These are phyloP conservation scores for Lagenaria siceraria DNA, from an alignment of 306 rosid species.

Conservation along the genomic window DNA sequence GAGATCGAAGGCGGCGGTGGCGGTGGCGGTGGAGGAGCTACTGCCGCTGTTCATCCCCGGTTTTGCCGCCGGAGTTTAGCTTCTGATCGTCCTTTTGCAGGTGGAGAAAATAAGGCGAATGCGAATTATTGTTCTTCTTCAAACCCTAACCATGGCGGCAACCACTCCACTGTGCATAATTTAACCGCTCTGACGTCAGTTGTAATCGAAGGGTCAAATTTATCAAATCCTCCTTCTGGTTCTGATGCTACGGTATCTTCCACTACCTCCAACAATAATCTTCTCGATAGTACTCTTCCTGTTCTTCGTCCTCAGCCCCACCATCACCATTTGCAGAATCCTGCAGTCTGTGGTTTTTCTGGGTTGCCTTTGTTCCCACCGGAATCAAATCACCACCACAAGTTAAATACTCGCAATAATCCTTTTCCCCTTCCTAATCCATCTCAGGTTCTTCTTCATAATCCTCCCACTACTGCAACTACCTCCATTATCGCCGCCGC, in stretches of 20 bases:
- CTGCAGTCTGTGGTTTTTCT: conserved; percentile 79
- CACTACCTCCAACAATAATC: background rate
- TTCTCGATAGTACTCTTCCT: conserved; percentile 11
- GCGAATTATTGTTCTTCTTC: background rate
- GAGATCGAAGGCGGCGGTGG: conserved; percentile 18
- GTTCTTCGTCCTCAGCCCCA: conserved; percentile 16
- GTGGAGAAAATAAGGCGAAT: background rate
- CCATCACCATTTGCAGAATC: conserved; percentile 17
- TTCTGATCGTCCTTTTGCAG: background rate
- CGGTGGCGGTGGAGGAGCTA: background rate
- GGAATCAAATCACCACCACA: conserved; percentile 20
- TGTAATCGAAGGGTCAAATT: conserved; percentile 15
- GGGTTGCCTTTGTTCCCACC: conserved; percentile 85
- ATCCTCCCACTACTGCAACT: background rate
- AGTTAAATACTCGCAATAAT: background rate
- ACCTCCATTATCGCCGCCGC: background rate
- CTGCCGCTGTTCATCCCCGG: conserved; percentile 13
- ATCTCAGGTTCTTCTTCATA: conserved; percentile 3
- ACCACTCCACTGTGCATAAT: conserved; percentile 75
- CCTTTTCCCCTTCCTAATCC: background rate
- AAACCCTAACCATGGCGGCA: conserved; percentile 17
- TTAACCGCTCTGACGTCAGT: conserved; percentile 40
- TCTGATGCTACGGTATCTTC: background rate
- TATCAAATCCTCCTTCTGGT: conserved; percentile 11
- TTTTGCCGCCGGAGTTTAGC: conserved; percentile 33